Evolutionary conservation across 345 rosid species (phyloP).

Genomic region (Linum lewisii): DNA sequence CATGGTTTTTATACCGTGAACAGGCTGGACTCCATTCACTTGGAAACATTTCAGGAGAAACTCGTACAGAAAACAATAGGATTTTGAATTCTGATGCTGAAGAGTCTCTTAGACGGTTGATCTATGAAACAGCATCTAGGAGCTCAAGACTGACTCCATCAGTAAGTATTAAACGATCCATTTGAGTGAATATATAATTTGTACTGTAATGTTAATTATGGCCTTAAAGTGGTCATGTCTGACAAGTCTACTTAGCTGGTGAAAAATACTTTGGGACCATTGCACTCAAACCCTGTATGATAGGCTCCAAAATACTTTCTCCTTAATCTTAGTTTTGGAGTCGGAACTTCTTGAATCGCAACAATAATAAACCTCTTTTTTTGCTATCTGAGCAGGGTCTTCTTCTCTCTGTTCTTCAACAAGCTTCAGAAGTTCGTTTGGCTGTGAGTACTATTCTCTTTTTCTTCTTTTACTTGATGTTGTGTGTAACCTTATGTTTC

Average conservation of each 20-base stretch:
- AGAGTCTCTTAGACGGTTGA: constrained; percentile 54
- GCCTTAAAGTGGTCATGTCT: no score
- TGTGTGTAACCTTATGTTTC: no score
- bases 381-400: constrained; percentile 49
- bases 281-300: no score
- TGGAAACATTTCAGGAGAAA: constrained; percentile 68
- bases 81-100: constrained; percentile 55
- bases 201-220: no score
- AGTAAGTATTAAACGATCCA: constrained; percentile 25
- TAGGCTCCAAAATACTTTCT: no score
- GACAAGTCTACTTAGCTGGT: no score
- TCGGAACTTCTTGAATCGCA: neutral
- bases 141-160: constrained; percentile 77
- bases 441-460: constrained; percentile 42
- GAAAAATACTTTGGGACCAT: no score
- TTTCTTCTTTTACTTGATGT: constrained; percentile 1
- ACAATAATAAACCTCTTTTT: neutral
- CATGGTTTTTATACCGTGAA: constrained; percentile 16
- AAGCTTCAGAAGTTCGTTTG: constrained; percentile 60
- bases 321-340: no score
- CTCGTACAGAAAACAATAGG: constrained; percentile 36
- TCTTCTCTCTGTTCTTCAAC: constrained; percentile 62
- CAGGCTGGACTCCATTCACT: constrained; percentile 86
- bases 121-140: constrained; percentile 69
- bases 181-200: neutral